Evolutionary conservation across 1,284 basidiomycete species (phyloP), one percentile per base, ranked within the genome.

Genomic region (Fomitopsis schrenkii): DNA sequence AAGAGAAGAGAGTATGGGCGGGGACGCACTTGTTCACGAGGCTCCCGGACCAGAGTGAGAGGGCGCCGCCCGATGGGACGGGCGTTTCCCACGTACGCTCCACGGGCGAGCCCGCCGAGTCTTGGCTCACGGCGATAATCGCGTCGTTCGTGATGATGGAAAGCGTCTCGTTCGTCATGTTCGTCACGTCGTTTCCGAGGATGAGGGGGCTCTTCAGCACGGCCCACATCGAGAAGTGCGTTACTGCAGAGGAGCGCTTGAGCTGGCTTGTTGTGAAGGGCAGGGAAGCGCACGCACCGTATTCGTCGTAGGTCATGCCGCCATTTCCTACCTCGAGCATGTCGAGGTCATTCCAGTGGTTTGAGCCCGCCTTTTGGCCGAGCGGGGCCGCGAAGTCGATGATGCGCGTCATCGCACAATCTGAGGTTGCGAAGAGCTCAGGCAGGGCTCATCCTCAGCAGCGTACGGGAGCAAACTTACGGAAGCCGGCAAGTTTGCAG

Each of bases 221-320:
- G 14, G 75, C 74, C 78, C 78, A 79, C 75, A 79, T 77, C 1
- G 77, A 75, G 64, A 79, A 79, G 65, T 79, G 78, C 2, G 77
- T 75, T 14, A 75, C 74, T 76, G 52, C 3, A 30, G 17, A 22
- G 17, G 22, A 3, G 9, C 30, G 10, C 41, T n/a, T 55, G n/a
- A 40, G 19, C 30, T 15, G 22, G 4, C 6, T 10, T 41, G 40
- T 14, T 40, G 36, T 15, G 17, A 15, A 28, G 19, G n/a, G 33
- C 46, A 50, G 2, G 12, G 14, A 10, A 17, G 7, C 7, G 33
- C 5, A 60, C 68, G 3, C 48, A 74, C 75, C 71, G 56, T 78
- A 78, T 71, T 79, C 77, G 55, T 77, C 77, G 59, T 72, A 73
- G 0, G 70, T 75, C 77, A 79, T 79, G 12, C 77, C 77, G 2